Evolutionary conservation across 2,329 filamentous ascomycete genomes (phyloP).

Genomic region (Grosmannia penicillata): DNA sequence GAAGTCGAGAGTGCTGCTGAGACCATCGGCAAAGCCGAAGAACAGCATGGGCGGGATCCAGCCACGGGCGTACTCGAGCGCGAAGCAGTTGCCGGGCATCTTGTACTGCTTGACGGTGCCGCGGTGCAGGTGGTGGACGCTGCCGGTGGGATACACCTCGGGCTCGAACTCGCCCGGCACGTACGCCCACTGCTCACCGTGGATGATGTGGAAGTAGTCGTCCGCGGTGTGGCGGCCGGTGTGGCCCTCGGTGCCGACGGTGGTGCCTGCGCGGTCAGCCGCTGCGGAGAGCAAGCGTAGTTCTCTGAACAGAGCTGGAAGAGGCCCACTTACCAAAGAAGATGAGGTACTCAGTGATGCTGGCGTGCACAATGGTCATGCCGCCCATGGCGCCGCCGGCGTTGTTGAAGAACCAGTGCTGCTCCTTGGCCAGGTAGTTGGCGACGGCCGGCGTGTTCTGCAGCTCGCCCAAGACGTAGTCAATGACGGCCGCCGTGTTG

Average conservation of each 20-base stretch:
- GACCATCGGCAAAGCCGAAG: conserved; percentile 73
- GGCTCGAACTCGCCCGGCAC: conserved; percentile 50
- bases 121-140: conserved; percentile 56
- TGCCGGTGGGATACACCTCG: conserved; percentile 55
- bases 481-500: conserved; percentile 54
- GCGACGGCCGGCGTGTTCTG: conserved; percentile 33
- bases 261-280: conserved; percentile 33
- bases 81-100: conserved; percentile 64
- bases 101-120: conserved; percentile 70
- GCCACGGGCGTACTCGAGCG: conserved; percentile 69
- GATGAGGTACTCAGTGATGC: conserved; percentile 80
- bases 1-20: conserved; percentile 70
- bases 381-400: conserved; percentile 82
- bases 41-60: conserved; percentile 91
- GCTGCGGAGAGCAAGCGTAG: background rate
- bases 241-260: conserved; percentile 77
- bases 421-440: conserved; percentile 48
- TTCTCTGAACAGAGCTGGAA: too few relatives aligned
- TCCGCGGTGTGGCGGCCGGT: conserved; percentile 78
- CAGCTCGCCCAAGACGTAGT: conserved; percentile 56
- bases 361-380: conserved; percentile 83
- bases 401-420: conserved; percentile 89
- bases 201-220: conserved; percentile 88
- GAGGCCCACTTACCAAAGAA: conserved; percentile 47
- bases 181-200: conserved; percentile 64